Conservation (phyloP, 371 early-diverging fungal species). For the Rhizomucor pusillus region DNA sequence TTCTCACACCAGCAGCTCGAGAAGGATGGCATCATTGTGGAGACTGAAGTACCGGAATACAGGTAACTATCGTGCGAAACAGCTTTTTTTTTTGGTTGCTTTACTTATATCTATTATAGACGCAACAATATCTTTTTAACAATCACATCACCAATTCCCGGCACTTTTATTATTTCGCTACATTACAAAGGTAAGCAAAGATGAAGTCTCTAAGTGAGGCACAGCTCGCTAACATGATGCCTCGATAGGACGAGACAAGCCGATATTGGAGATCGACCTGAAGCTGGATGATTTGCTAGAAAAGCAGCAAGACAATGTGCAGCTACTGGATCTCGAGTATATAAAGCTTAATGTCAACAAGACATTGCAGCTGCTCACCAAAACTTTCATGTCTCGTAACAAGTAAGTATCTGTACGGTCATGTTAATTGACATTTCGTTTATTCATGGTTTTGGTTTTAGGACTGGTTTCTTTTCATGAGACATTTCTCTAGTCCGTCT, state of each 20-base stretch:
- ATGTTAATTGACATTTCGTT: no score
- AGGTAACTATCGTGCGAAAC: slow-evolving; percentile 27
- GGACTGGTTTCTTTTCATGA: no score
- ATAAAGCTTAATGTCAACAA: slow-evolving; percentile 74
- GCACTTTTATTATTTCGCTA: slow-evolving; percentile 83
- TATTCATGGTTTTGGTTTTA: no score
- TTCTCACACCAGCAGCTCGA: slow-evolving; percentile 85
- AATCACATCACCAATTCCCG: slow-evolving; percentile 80
- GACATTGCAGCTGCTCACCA: slow-evolving; percentile 37
- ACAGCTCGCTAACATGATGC: not conserved
- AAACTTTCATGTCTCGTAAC: slow-evolving; percentile 46
- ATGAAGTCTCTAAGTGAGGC: not conserved
- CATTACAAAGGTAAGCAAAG: slow-evolving; percentile 72
- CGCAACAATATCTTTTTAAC: slow-evolving; percentile 82
- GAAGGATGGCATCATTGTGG: slow-evolving; percentile 85
- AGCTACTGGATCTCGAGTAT: slow-evolving; percentile 86
- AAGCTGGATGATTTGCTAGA: slow-evolving; percentile 92
- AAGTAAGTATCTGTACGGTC: slow-evolving; percentile 34
- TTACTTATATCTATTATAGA: slow-evolving; percentile 24
- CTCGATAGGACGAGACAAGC: slow-evolving; percentile 72
- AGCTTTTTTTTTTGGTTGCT: not conserved
- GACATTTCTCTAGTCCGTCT: no score
- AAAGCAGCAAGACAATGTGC: slow-evolving; percentile 89
- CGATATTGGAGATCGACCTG: slow-evolving; percentile 93
- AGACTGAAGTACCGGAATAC: slow-evolving; percentile 87